These are phyloP conservation scores for Periconia sp. DNA, from an alignment of 2,329 filamentous ascomycete genomes.

Conservation along the genomic window DNA sequence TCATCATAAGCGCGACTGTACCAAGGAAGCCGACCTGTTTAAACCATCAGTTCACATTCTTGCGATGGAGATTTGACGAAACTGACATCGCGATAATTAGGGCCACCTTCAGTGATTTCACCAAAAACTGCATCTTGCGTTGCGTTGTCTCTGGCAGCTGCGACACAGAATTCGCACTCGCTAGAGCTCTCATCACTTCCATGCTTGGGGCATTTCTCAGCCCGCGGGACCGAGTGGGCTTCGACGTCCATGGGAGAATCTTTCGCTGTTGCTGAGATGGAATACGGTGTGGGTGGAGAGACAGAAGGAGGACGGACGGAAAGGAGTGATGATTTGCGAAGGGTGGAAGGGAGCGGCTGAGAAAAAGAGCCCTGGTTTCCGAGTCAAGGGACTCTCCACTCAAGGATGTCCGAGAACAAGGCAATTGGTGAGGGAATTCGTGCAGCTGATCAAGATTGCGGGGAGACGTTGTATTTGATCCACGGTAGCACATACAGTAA, in stretches of 20 bases:
- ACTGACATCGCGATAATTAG: conserved; percentile 56
- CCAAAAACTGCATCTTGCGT: conserved; percentile 53
- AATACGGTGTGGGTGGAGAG: neutral
- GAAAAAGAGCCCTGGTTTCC: too few relatives aligned
- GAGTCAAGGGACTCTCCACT: too few relatives aligned
- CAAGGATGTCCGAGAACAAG: too few relatives aligned
- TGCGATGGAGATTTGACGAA: conserved; percentile 48
- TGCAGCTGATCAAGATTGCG: too few relatives aligned
- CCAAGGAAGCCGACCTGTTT: conserved; percentile 29
- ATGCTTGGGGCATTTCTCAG: neutral
- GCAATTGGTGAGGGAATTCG: too few relatives aligned
- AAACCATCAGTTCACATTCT: conserved; percentile 1
- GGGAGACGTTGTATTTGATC: neutral
- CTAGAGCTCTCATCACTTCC: neutral
- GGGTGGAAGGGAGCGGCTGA: too few relatives aligned
- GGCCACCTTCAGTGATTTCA: conserved; percentile 45
- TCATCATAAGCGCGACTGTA: conserved; percentile 31
- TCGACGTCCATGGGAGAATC: neutral
- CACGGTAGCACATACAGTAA: neutral
- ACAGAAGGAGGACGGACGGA: too few relatives aligned
- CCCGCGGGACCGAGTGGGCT: neutral
- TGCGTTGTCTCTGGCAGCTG: neutral
- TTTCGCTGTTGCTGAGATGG: neutral
- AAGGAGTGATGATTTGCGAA: too few relatives aligned
- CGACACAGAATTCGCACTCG: neutral